phyloP scores from a whole-genome alignment of 352 stramenopile species.

The Pythium phragmitis region DNA sequence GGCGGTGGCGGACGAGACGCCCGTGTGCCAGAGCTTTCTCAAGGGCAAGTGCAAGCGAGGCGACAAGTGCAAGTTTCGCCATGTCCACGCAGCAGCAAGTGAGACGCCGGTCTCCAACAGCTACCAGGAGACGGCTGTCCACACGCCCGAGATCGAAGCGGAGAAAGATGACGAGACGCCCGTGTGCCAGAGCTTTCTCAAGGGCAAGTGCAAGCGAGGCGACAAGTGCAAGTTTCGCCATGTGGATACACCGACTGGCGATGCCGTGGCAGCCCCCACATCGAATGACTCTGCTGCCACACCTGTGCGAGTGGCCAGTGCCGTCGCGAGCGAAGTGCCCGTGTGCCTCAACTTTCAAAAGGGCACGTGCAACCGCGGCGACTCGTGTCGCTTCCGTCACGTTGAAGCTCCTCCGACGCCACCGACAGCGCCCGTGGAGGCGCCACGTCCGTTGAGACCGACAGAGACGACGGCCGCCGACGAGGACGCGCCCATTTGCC shows the following conservation, averaged over 20 bases:
- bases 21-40: conserved; percentile 35
- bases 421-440: background rate
- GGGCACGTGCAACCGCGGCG: conserved; percentile 37
- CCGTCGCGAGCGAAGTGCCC: conserved; percentile 11
- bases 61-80: conserved; percentile 32
- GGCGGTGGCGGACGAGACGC: conserved; percentile 17
- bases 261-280: background rate
- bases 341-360: conserved; percentile 39
- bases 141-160: background rate
- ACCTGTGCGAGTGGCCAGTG: background rate
- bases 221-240: conserved; percentile 25
- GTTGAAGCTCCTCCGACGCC: background rate
- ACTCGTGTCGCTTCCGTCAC: conserved; percentile 35
- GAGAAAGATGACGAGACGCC: conserved; percentile 14
- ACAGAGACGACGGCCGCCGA: background rate
- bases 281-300: background rate
- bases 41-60: conserved; percentile 49
- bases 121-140: background rate
- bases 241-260: background rate
- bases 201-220: conserved; percentile 45
- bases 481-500: conserved; percentile 26
- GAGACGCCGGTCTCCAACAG: background rate
- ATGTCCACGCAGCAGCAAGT: conserved; percentile 4
- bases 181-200: conserved; percentile 35
- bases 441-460: background rate